phyloP scores from a whole-genome alignment of 257 asterid genomes.

The Ehretia macrophylla region DNA sequence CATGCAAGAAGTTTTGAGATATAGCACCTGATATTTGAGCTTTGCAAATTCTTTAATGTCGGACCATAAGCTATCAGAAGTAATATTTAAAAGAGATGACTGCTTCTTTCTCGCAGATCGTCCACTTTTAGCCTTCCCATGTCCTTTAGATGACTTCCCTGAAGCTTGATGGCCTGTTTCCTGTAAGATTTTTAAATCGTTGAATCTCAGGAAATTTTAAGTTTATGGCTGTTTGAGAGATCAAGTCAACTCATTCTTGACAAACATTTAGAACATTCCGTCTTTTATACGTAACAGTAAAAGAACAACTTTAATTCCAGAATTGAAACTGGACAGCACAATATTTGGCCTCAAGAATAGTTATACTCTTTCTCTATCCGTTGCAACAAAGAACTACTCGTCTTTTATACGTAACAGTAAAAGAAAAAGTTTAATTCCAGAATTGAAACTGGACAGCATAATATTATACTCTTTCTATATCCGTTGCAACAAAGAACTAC shows the following conservation, averaged over 20 bases:
- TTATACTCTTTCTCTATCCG: too few relatives aligned
- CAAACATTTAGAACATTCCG: neutral
- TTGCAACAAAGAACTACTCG: too few relatives aligned
- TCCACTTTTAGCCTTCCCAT: constrained; percentile 40
- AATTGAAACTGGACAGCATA: too few relatives aligned
- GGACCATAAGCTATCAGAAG: constrained; percentile 80
- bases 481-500: too few relatives aligned
- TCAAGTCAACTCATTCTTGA: too few relatives aligned
- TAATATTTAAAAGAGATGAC: constrained; percentile 43
- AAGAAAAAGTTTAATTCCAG: too few relatives aligned
- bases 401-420: too few relatives aligned
- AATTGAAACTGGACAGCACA: too few relatives aligned
- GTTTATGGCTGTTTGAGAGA: constrained; percentile 1
- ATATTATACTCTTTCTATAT: too few relatives aligned
- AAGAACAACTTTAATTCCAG: too few relatives aligned
- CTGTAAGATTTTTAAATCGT: constrained; percentile 33
- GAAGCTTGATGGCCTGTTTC: constrained; percentile 48
- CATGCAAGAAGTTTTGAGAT: constrained; percentile 5
- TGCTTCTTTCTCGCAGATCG: constrained; percentile 52
- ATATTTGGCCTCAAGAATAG: too few relatives aligned
- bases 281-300: too few relatives aligned
- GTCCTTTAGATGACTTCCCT: constrained; percentile 46
- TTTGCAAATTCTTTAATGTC: constrained; percentile 78
- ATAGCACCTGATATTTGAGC: constrained; percentile 75
- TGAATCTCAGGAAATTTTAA: neutral